Base-by-base conservation (phyloP, 768 basidiomycete genomes). In the Infundibulicybe gibba region DNA sequence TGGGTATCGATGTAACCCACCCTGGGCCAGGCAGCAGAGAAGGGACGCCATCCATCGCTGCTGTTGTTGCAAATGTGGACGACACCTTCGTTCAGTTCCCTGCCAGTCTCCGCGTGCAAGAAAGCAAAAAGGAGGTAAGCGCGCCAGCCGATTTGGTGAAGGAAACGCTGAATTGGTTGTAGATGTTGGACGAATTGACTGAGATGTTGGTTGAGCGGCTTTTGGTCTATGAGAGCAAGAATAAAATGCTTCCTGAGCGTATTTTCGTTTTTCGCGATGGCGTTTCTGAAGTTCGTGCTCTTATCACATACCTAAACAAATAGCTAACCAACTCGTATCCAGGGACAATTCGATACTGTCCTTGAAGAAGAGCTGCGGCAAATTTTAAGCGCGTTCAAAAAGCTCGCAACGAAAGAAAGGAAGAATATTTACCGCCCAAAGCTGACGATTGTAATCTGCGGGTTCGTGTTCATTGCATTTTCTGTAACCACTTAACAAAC, bases 1-100 rank as follows among this genome's bases (percentile, higher is more conserved):
- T 93, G 3, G 90, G 90, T 0, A 87, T 90, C 52, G 89, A 92
- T 57, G 87, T 90, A 0, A 91, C 87, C 0, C 89, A 92, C 52
- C 87, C 89, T 3, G 77, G 85, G 1, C 84, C 85, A 1, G 74
- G 66, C 5, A 86, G 85, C 52, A 61, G 70, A 43, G 73, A 73
- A 3, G 90, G 90, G 3, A 83, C 88, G 1, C 90, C 90, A 2
- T 90, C 87, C 0, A 85, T 93, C 38, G 87, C 87, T 0, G 90
- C 88, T 0, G 84, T 92, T 9, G 90, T 92, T 2, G 90, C 85
- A 0, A 91, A 81, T 49, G 68, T 81, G 1, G 88, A 92, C 56
- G 66, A 69, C 19, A 63, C 70, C 2, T 90, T 88, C 53, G 83
- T 81, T 0, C 87, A 90, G 50, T 91, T 83, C 63, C 90, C 90